These are phyloP conservation scores for Fusarium buxicola DNA, from an alignment of 2,329 filamentous ascomycete species.

Conservation along the genomic window DNA sequence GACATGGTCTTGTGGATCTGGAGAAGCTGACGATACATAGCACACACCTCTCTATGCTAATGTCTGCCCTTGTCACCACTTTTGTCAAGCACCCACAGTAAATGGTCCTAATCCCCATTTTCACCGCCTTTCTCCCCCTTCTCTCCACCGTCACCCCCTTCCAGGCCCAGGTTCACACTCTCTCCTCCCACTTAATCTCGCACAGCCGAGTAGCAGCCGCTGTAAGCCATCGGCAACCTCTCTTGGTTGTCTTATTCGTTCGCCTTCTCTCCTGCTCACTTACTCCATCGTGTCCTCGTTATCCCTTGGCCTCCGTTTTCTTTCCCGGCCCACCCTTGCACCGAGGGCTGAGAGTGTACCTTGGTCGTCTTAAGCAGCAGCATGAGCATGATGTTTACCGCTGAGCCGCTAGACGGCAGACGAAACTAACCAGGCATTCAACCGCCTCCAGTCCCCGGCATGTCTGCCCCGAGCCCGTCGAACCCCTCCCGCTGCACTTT, in stretches of 20 bases:
- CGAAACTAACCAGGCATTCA: conserved; percentile 24
- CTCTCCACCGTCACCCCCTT: conserved; percentile 36
- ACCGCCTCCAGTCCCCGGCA: conserved; percentile 33
- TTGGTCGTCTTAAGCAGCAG: conserved; percentile 33
- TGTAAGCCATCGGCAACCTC: conserved; percentile 31
- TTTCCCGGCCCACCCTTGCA: conserved; percentile 34
- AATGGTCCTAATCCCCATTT: conserved; percentile 34
- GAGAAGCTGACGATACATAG: conserved; percentile 23
- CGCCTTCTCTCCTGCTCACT: conserved; percentile 7
- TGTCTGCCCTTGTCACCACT: conserved; percentile 16
- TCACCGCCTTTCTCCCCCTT: conserved; percentile 45
- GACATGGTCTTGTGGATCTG: conserved; percentile 19
- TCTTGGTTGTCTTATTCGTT: conserved; percentile 25
- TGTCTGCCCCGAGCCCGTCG: conserved; percentile 57
- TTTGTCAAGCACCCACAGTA: conserved; percentile 11
- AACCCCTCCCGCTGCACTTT: conserved; percentile 79
- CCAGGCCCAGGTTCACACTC: conserved; percentile 33
- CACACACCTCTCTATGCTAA: conserved; percentile 31
- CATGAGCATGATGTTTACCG: conserved; percentile 30
- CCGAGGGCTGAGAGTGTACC: conserved; percentile 27
- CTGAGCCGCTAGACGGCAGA: conserved; percentile 26
- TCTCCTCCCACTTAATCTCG: conserved; percentile 39
- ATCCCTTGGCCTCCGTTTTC: conserved; percentile 24
- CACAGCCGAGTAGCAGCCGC: conserved; percentile 31
- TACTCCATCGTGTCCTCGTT: conserved; percentile 17